A percentile compares a stretch with the other conserved stretches of the same genome.
These are phyloP conservation scores for Otatea glauca DNA, from an alignment of 176 grass and related monocot genomes.

Conservation along the genomic window DNA sequence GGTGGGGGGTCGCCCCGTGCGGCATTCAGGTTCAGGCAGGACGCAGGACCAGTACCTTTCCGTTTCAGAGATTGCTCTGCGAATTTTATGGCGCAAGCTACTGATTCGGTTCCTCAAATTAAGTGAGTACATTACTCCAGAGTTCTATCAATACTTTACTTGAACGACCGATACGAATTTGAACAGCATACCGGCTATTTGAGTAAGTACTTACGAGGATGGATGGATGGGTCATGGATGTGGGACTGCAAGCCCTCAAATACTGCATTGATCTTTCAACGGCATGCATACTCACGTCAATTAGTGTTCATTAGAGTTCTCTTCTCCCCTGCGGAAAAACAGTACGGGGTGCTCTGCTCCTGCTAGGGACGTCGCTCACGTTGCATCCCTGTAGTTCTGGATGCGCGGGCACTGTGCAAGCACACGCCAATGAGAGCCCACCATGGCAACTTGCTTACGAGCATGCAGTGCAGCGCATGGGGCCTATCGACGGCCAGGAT, in stretches of 20 bases:
- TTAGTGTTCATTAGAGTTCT: not conserved
- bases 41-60: conserved; percentile 14
- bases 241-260: not conserved
- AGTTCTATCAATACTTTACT: not conserved
- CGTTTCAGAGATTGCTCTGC: not conserved
- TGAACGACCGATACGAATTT: not conserved
- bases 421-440: conserved; percentile 21
- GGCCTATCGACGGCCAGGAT: not conserved
- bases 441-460: conserved; percentile 23
- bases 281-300: no score
- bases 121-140: not conserved
- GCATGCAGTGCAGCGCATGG: not conserved
- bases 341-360: not conserved
- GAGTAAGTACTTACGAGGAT: not conserved
- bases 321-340: not conserved
- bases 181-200: not conserved
- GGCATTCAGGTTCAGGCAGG: not conserved
- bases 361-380: conserved; percentile 1
- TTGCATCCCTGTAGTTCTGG: conserved; percentile 43
- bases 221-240: not conserved
- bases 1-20: conserved; percentile 7
- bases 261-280: not conserved
- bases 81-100: not conserved
- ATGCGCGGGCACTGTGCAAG: conserved; percentile 48
- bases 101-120: not conserved